Evolutionary conservation across 108 stramenopile species (phyloP).

Genomic region (Cyclotella atomus): DNA sequence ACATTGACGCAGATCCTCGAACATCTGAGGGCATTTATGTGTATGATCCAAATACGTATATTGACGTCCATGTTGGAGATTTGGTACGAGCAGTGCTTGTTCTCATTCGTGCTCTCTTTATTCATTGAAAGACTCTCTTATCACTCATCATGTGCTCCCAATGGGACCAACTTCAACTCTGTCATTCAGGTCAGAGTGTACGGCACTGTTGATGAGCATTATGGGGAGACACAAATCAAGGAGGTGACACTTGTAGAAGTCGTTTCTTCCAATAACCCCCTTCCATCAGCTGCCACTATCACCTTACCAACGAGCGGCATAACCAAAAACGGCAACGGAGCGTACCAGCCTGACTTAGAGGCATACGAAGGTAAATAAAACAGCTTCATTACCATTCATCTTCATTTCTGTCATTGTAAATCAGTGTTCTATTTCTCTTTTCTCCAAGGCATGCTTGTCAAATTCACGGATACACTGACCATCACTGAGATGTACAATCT

Average conservation of each 20-base stretch:
- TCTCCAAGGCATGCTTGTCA: slow-evolving; percentile 35
- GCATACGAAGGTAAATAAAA: slow-evolving; percentile 18
- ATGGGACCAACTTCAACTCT: background rate
- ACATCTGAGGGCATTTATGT: slow-evolving; percentile 58
- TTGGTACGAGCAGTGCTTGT: background rate
- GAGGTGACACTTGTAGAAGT: slow-evolving; percentile 12
- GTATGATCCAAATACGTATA: slow-evolving; percentile 13
- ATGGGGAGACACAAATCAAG: slow-evolving; percentile 37
- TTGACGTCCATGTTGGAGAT: slow-evolving; percentile 32
- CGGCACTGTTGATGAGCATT: slow-evolving; percentile 35
- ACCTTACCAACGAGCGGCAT: slow-evolving; percentile 1
- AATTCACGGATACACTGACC: slow-evolving; percentile 12
- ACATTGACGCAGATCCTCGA: slow-evolving; percentile 36
- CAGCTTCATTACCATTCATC: background rate
- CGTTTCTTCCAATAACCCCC: slow-evolving; percentile 1
- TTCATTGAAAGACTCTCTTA: background rate
- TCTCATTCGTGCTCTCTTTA: background rate
- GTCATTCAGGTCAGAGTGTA: slow-evolving; percentile 17
- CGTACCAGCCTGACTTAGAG: slow-evolving; percentile 25
- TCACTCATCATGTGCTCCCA: background rate
- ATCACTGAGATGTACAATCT: slow-evolving; percentile 44
- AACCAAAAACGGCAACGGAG: slow-evolving; percentile 1
- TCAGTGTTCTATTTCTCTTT: background rate
- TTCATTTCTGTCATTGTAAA: background rate
- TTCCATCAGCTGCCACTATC: slow-evolving; percentile 27